These are phyloP conservation scores for Aspergillus leporis DNA, from an alignment of 495 filamentous ascomycete species.

Conservation along the genomic window DNA sequence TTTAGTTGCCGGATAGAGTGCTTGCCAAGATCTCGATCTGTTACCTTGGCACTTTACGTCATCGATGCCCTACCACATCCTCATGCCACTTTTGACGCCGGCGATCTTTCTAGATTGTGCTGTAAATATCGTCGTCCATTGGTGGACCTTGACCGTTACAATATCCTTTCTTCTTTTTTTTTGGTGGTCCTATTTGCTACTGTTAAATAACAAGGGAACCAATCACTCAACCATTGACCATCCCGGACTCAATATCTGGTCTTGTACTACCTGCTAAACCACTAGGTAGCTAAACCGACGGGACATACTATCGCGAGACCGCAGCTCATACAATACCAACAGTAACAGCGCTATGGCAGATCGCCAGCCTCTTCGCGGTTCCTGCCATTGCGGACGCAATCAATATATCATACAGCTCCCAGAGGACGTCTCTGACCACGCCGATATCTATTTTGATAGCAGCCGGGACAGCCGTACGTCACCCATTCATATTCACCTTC, in stretches of 20 bases:
- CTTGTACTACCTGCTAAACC: neutral
- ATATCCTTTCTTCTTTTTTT: neutral
- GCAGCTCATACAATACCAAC: too few relatives aligned
- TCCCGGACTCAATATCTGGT: neutral
- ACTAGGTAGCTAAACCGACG: too few relatives aligned
- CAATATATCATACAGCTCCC: constrained; percentile 75
- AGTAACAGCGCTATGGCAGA: constrained; percentile 36
- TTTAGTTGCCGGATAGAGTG: neutral
- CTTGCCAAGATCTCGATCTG: neutral
- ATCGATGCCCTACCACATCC: neutral
- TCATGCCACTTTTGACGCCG: neutral
- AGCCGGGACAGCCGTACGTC: constrained; percentile 63
- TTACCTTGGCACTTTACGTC: constrained; percentile 1
- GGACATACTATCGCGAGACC: too few relatives aligned
- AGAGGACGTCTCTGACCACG: constrained; percentile 48
- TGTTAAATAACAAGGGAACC: too few relatives aligned
- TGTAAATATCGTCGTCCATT: neutral
- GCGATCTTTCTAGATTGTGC: neutral
- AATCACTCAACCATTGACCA: neutral
- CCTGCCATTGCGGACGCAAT: constrained; percentile 85
- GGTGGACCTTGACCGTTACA: neutral
- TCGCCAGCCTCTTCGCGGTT: constrained; percentile 61
- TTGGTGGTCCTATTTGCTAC: neutral
- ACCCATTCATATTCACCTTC: neutral
- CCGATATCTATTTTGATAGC: constrained; percentile 71